Base-by-base conservation (phyloP, 768 basidiomycete genomes). In the Coprinellus micaceus region DNA sequence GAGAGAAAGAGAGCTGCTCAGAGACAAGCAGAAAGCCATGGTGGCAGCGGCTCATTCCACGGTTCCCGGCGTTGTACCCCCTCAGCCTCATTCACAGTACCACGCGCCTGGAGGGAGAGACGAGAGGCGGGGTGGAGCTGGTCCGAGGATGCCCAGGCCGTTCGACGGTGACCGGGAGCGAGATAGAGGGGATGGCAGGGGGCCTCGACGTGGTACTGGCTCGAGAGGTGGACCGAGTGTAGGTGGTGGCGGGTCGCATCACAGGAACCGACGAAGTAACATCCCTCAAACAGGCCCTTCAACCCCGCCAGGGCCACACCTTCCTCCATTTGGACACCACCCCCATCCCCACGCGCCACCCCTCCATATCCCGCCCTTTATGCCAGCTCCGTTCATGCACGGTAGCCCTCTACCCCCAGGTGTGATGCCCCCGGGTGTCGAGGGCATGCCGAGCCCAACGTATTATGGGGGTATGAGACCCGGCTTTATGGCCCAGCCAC, bases 381-480 rank as follows among this genome's bases (percentile, higher is more conserved):
- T 62, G 10, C 71, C 69, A 0, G 72, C 71, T 4, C 65, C 65
- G 17, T 68, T 70, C 26, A 72, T 76, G 56, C 74, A 62, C 58
- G 62, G 63, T 7, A 61, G 68, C 41, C 61, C 58, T 61, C 52
- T 64, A 13, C 28, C 24, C 26, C 47, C 24, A 7, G 11, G 11
- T 15, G 24, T 17, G 15, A 24, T 49, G 19, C 47, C 47, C 30
- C 47, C n/a, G n/a, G n/a, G n/a, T n/a, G n/a, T 24, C n/a, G 47
- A 49, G 17, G 47, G 47, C 15, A 28, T 49, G 47, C 47, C 47
- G 15, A 49, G 47, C 21, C 47, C 47, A 13, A 48, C 24, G 15
- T 49, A 49, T 21, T 49, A 10, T 21, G 47, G 47, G 4, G 47
- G 47, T 11, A 28, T 49, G 47, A 26, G 26, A 17, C 5, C 26